Base-by-base conservation (phyloP, 768 basidiomycete species). In the Mycena indigotica region DNA sequence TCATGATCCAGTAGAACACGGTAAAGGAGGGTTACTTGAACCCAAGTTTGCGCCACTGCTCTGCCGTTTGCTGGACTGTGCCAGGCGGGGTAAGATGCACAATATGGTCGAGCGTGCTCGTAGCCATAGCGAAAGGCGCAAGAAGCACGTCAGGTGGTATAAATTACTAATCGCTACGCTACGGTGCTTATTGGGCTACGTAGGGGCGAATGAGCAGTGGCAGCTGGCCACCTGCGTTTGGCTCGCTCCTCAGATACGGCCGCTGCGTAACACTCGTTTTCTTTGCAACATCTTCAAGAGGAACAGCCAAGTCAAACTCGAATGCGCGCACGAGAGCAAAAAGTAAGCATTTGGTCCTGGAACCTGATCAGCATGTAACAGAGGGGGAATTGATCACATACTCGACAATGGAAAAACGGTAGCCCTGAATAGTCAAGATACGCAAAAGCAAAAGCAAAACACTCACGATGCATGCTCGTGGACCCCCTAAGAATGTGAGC, bases 81-180 rank as follows among this genome's bases (percentile, higher is more conserved):
- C 81, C 85, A 1, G 87, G 84, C 0, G 87, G 83, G 0, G 85
- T 85, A n/a, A 91, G 74, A 66, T 89, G 84, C 0, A 91, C 80
- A 55, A 91, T 82, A 61, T 91, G 89, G 60, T 91, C 89, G 12
- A 89, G 65, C 26, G 69, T 80, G 41, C 68, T 72, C 2, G 80
- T 83, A 17, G 74, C 72, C 53, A 56, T 69, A 26, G 28, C 25
- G 24, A 26, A 12, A 48, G 25, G 23, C 25, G 15, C 13, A 26
- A 48, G 25, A 28, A 48, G 21, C n/a, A n/a, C n/a, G n/a, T n/a
- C n/a, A n/a, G n/a, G n/a, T n/a, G n/a, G n/a, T n/a, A n/a, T n/a
- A n/a, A n/a, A n/a, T n/a, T n/a, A n/a, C n/a, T n/a, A n/a, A n/a
- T n/a, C n/a, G n/a, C n/a, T n/a, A n/a, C n/a, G n/a, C n/a, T n/a